These are phyloP conservation scores for Zymoseptoria pseudotritici DNA, from an alignment of 2,329 filamentous ascomycete species.

Conservation along the genomic window DNA sequence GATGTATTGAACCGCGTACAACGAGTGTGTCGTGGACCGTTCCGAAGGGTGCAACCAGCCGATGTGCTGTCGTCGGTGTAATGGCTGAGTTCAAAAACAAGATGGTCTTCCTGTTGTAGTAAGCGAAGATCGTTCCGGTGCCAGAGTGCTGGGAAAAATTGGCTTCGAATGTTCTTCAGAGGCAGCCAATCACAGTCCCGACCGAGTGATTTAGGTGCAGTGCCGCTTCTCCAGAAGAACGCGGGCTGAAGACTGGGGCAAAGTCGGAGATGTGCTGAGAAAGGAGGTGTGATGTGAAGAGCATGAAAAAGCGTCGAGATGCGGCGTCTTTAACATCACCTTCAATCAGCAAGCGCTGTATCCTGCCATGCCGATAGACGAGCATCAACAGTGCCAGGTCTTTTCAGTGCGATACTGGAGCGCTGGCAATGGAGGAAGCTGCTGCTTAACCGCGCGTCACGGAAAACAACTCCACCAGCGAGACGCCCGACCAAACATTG, in stretches of 20 bases:
- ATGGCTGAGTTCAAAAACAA: not conserved
- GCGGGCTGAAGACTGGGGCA: not conserved
- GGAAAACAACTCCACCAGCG: not conserved
- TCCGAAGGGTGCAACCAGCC: not conserved
- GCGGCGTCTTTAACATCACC: not conserved
- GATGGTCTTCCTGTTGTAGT: not conserved
- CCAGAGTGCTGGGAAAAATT: not conserved
- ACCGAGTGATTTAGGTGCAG: not conserved
- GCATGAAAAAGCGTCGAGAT: not conserved
- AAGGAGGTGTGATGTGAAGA: not conserved
- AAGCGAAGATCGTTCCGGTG: not conserved
- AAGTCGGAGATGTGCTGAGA: not conserved
- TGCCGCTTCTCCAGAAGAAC: not conserved
- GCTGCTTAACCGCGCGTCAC: conserved; percentile 1
- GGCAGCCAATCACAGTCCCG: not conserved
- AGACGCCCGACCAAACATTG: not conserved
- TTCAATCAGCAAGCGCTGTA: not conserved
- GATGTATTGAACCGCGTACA: not conserved
- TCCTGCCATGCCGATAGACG: not conserved
- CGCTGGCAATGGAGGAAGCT: not conserved
- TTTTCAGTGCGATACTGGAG: not conserved
- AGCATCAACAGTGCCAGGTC: not conserved
- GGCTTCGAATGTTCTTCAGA: not conserved
- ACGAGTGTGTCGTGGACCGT: conserved; percentile 3
- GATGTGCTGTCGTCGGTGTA: not conserved